phyloP scores from a whole-genome alignment of 805 yeast genomes.

The Saturnispora serradocipensis region DNA sequence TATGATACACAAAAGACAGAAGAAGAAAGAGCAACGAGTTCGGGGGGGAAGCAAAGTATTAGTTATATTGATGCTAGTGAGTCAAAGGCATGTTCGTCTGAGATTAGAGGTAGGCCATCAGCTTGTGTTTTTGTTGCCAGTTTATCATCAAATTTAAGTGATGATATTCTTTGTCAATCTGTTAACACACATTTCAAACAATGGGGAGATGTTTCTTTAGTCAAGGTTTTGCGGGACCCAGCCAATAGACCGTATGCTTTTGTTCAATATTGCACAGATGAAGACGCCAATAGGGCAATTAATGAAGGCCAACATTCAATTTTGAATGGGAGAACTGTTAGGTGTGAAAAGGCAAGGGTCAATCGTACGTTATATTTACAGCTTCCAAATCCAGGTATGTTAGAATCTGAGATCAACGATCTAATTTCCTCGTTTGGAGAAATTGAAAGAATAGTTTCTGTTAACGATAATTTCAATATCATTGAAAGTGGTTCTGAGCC shows the following conservation, averaged over 20 bases:
- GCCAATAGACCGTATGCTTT: conserved; percentile 85
- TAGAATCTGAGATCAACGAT: conserved; percentile 27
- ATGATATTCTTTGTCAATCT: conserved; percentile 61
- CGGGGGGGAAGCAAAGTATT: not conserved
- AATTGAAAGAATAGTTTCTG: conserved; percentile 54
- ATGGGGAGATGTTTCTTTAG: conserved; percentile 65
- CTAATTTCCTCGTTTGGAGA: conserved; percentile 56
- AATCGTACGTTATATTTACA: conserved; percentile 70
- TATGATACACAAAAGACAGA: not conserved
- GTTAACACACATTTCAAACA: conserved; percentile 59
- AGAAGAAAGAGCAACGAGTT: conserved; percentile 4
- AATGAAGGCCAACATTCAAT: conserved; percentile 56
- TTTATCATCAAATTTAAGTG: conserved; percentile 53
- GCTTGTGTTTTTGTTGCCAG: conserved; percentile 90
- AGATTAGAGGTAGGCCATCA: conserved; percentile 55
- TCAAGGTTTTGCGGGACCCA: conserved; percentile 77
- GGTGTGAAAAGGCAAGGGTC: conserved; percentile 89
- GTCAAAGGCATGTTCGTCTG: conserved; percentile 13
- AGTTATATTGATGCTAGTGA: conserved; percentile 4
- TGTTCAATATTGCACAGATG: conserved; percentile 71
- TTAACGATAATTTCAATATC: conserved; percentile 26
- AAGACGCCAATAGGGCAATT: conserved; percentile 62
- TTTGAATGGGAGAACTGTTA: conserved; percentile 64
- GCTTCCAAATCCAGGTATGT: conserved; percentile 25
- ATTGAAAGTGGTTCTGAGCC: conserved; percentile 11